Evolutionary conservation across 176 grass and related monocot species (phyloP).

Genomic region (Triticum monococcum): DNA sequence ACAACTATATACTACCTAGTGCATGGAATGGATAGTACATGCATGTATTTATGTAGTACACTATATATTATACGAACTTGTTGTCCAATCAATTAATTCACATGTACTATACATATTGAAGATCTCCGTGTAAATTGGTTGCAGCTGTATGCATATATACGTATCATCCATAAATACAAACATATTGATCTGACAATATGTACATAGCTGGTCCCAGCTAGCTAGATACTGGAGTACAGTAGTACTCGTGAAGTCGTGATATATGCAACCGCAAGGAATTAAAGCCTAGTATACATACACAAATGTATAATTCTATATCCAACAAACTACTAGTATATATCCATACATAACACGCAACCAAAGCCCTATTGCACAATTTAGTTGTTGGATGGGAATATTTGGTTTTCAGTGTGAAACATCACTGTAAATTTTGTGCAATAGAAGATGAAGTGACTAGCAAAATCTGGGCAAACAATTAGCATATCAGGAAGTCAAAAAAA

Average conservation of each 20-base stretch:
- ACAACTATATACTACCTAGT: background rate
- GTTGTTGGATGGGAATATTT: background rate
- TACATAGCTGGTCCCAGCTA: background rate
- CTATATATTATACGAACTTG: background rate
- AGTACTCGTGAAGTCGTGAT: background rate
- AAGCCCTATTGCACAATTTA: background rate
- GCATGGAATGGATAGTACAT: background rate
- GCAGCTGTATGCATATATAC: background rate
- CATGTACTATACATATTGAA: constrained; percentile 11
- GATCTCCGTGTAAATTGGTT: background rate
- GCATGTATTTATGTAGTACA: background rate
- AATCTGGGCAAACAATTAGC: background rate
- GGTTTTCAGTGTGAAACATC: background rate
- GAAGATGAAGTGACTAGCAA: background rate
- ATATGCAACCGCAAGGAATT: background rate
- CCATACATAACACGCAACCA: background rate
- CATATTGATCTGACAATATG: background rate
- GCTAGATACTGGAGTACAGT: background rate
- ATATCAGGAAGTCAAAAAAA: background rate
- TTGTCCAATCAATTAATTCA: background rate
- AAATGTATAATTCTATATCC: background rate
- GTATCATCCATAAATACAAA: background rate
- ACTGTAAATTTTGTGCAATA: background rate
- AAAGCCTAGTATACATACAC: background rate
- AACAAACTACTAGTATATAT: background rate